Percentiles rank a stretch among this genome's conserved stretches.
Evolutionary conservation across 2,329 filamentous ascomycete species (phyloP).

Genomic region (Claviceps maximensis): DNA sequence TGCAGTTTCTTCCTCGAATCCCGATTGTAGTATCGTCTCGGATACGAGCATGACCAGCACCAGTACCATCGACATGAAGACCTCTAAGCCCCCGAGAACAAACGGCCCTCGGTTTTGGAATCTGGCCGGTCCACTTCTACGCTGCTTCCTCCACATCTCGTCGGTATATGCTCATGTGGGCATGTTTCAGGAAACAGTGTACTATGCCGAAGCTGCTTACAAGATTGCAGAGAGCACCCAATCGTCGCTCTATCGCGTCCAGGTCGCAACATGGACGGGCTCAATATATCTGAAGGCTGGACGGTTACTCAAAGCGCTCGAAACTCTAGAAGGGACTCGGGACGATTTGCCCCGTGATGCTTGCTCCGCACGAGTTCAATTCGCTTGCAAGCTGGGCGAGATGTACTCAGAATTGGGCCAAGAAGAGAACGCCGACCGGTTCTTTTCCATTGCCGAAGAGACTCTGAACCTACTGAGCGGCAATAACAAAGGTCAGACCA

Average conservation of each 20-base stretch:
- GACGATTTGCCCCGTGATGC: slow-evolving; percentile 32
- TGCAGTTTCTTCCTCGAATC: slow-evolving; percentile 10
- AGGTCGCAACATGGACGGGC: slow-evolving; percentile 41
- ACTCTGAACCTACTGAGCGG: slow-evolving; percentile 25
- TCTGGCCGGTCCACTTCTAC: slow-evolving; percentile 60
- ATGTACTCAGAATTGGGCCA: slow-evolving; percentile 39
- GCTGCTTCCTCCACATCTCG: slow-evolving; percentile 60
- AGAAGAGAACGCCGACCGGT: slow-evolving; percentile 26
- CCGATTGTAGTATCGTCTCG: slow-evolving; percentile 17
- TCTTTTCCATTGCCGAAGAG: slow-evolving; percentile 36
- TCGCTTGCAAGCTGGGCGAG: slow-evolving; percentile 43
- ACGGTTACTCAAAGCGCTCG: slow-evolving; percentile 42
- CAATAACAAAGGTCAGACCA: slow-evolving; percentile 6
- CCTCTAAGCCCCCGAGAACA: slow-evolving; percentile 9
- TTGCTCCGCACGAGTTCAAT: slow-evolving; percentile 22
- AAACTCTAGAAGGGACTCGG: slow-evolving; percentile 40
- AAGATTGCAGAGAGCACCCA: slow-evolving; percentile 60
- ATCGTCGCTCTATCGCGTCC: slow-evolving; percentile 44
- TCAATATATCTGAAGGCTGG: slow-evolving; percentile 44
- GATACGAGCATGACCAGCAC: slow-evolving; percentile 16
- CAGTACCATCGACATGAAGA: slow-evolving; percentile 11
- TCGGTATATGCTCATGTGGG: slow-evolving; percentile 72
- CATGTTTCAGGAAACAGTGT: slow-evolving; percentile 75
- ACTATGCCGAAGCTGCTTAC: slow-evolving; percentile 73
- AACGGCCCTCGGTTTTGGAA: slow-evolving; percentile 59